These are phyloP conservation scores for Mortierella sp. DNA, from an alignment of 371 early-diverging fungal species.

Conservation along the genomic window DNA sequence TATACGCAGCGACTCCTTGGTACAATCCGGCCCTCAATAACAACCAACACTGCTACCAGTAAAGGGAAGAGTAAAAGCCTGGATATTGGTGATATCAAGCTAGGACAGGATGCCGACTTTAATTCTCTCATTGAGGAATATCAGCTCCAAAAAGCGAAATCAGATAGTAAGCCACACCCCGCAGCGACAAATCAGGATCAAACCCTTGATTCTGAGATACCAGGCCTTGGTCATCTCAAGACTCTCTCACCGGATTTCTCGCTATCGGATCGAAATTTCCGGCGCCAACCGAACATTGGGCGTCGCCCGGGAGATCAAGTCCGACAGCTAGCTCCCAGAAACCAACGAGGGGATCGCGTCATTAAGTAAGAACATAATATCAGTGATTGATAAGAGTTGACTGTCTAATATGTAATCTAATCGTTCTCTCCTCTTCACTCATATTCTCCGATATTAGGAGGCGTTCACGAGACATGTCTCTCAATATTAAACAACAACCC, in stretches of 20 bases:
- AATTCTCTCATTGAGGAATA: slow-evolving; percentile 29
- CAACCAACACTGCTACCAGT: background rate
- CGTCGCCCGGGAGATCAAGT: background rate
- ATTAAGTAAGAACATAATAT: background rate
- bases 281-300: background rate
- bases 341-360: background rate
- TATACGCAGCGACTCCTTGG: background rate
- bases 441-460: background rate
- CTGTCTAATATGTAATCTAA: background rate
- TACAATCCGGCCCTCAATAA: background rate
- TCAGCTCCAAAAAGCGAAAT: slow-evolving; percentile 26
- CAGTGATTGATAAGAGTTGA: background rate
- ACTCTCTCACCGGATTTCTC: background rate
- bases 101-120: slow-evolving; percentile 19
- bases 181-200: background rate
- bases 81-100: background rate
- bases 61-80: slow-evolving; percentile 8
- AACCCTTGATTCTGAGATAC: slow-evolving; percentile 18
- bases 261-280: slow-evolving; percentile 8
- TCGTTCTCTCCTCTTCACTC: background rate
- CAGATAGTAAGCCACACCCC: background rate
- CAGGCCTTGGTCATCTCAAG: slow-evolving; percentile 31
- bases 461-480: background rate
- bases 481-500: background rate
- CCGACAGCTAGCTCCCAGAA: background rate